A percentile compares a stretch with the other conserved stretches of the same genome.
Evolutionary conservation across 169 alveolate genomes (phyloP).

Genomic region (Plasmodium fragile): DNA sequence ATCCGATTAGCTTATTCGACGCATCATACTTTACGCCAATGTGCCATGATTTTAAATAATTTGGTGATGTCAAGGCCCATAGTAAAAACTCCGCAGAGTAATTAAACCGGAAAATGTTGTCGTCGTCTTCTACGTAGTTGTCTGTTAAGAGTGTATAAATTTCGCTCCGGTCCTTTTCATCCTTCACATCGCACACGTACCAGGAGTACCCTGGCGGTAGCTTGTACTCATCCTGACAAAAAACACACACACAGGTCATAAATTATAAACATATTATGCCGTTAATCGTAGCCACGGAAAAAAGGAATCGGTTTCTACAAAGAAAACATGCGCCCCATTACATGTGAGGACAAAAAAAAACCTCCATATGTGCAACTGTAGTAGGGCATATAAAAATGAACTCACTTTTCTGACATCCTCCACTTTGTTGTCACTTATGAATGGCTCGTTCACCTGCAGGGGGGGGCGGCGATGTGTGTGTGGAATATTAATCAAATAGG

Average conservation of each 20-base stretch:
- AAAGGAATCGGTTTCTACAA: neutral
- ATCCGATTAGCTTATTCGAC: conserved; percentile 92
- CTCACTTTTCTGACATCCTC: conserved; percentile 64
- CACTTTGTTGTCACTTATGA: conserved; percentile 67
- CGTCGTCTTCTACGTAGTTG: conserved; percentile 99
- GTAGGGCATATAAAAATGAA: neutral
- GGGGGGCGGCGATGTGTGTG: neutral
- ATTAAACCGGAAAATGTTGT: conserved; percentile 96
- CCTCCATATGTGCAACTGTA: conserved; percentile 14
- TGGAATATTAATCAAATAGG: neutral
- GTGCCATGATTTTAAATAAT: conserved; percentile 92
- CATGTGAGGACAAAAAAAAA: neutral
- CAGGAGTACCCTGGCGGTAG: conserved; percentile 95
- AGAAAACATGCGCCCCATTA: neutral
- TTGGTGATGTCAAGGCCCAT: conserved; percentile 97
- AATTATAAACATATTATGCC: neutral
- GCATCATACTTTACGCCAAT: conserved; percentile 93
- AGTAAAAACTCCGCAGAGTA: conserved; percentile 94
- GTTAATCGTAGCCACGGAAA: neutral
- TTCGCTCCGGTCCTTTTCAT: conserved; percentile 83
- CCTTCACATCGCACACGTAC: conserved; percentile 91
- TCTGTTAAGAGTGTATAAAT: conserved; percentile 88
- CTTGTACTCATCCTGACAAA: conserved; percentile 86
- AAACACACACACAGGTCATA: conserved; percentile 5
- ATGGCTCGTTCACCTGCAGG: conserved; percentile 77